These are phyloP conservation scores for Cercospora sesami DNA, from an alignment of 2,329 filamentous ascomycete genomes.

Conservation along the genomic window DNA sequence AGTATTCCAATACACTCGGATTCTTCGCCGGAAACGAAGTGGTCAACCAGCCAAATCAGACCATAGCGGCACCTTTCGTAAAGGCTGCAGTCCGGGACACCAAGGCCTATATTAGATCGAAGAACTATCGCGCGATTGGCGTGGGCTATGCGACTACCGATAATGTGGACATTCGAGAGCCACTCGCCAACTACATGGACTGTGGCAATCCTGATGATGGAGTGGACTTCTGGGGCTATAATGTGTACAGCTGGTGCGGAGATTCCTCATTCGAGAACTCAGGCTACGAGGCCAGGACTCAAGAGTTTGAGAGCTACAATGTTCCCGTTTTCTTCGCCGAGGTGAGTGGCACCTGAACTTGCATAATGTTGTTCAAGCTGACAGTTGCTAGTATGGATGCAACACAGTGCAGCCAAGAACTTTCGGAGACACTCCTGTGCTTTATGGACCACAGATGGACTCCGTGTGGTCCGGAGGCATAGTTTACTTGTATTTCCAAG, in stretches of 20 bases:
- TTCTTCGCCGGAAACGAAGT: conserved; percentile 99
- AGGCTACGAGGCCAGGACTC: conserved; percentile 76
- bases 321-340: conserved; percentile 98
- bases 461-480: conserved; percentile 91
- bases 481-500: conserved; percentile 97
- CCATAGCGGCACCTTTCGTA: conserved; percentile 84
- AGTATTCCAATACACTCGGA: conserved; percentile 88
- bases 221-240: conserved; percentile 99
- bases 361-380: background rate
- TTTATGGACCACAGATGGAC: conserved; percentile 81
- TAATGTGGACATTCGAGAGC: conserved; percentile 74
- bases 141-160: conserved; percentile 97
- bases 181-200: conserved; percentile 92
- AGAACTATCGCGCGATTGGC: conserved; percentile 74
- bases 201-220: conserved; percentile 67
- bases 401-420: conserved; percentile 70
- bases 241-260: conserved; percentile 99
- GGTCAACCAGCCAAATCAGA: conserved; percentile 83
- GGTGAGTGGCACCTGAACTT: background rate
- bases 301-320: conserved; percentile 85
- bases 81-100: conserved; percentile 96
- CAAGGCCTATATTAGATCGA: conserved; percentile 85
- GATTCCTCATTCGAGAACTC: conserved; percentile 73
- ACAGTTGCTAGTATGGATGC: conserved; percentile 71
- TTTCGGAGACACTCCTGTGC: conserved; percentile 80